These are phyloP conservation scores for Starmerella khaoyaiensis DNA, from an alignment of 805 yeast genomes.

Conservation along the genomic window DNA sequence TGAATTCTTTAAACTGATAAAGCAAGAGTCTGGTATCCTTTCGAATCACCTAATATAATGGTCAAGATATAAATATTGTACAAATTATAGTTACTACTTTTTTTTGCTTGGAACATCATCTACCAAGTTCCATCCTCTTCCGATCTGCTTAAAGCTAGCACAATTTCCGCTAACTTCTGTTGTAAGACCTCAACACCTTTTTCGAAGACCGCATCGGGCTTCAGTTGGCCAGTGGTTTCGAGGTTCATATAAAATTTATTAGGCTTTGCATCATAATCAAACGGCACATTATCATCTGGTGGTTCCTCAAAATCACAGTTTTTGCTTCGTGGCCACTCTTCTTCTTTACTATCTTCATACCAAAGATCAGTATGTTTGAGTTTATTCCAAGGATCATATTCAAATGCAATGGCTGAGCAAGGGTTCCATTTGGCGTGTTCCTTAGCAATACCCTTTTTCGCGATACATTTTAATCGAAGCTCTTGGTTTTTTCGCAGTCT, in stretches of 20 bases:
- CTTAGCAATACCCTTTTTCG: slow-evolving; percentile 92
- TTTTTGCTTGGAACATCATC: not conserved
- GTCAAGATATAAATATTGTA: slow-evolving; percentile 1
- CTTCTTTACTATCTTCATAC: slow-evolving; percentile 80
- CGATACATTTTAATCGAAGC: slow-evolving; percentile 75
- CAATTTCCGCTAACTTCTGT: slow-evolving; percentile 78
- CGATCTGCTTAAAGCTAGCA: slow-evolving; percentile 42
- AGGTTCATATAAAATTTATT: slow-evolving; percentile 72
- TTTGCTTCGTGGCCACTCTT: slow-evolving; percentile 85
- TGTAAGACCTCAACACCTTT: slow-evolving; percentile 78
- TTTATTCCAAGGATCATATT: slow-evolving; percentile 98
- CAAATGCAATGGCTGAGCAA: slow-evolving; percentile 88
- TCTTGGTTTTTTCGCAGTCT: slow-evolving; percentile 89
- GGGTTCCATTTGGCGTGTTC: slow-evolving; percentile 99
- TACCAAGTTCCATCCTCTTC: slow-evolving; percentile 21
- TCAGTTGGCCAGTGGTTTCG: slow-evolving; percentile 81
- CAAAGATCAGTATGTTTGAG: slow-evolving; percentile 90
- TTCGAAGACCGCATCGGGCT: slow-evolving; percentile 78
- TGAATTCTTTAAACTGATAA: too few relatives aligned
- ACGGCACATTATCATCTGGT: slow-evolving; percentile 73
- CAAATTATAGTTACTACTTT: not conserved
- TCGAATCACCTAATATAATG: too few relatives aligned
- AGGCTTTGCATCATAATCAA: slow-evolving; percentile 77
- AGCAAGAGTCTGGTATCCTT: too few relatives aligned
- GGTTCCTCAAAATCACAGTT: slow-evolving; percentile 95